Base-by-base conservation (phyloP, 495 filamentous ascomycete genomes). In the Hyaloscypha variabilis region DNA sequence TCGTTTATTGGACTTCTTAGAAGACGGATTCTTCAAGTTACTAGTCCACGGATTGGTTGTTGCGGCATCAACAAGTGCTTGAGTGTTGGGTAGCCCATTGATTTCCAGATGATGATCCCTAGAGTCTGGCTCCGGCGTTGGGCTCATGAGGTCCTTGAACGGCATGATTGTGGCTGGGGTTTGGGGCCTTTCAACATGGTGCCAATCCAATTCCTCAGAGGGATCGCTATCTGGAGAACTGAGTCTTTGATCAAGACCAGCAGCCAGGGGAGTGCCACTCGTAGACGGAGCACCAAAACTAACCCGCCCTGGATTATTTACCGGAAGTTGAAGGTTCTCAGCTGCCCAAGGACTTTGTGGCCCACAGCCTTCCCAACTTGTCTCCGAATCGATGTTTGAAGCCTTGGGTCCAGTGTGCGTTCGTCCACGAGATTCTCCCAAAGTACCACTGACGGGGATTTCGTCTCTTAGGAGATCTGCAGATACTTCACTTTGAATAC, bases 1-100 rank as follows among this genome's bases (percentile, higher is more conserved):
- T n/a, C 62, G 25, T 56, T 73, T 73, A 17, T 60, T 58, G 2
- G 64, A 21, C n/a, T 58, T 60, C 26, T 23, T 36, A 2, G 65
- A 54, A 19, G 53, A 31, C 8, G 13, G 23, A 1, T 60, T 58
- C n/a, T 60, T 65, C 4, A 49, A 42, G 8, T 34, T 62, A 23
- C 57, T 69, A 10, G 52, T 55, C 71, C 71, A 73, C 3, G 71
- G 68, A 65, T 73, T 73, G 19, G 29, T 60, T 10, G 60, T 64
- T 0, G 58, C 57, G 30, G 60, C 69, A 53, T 69, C 60, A n/a
- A 63, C 49, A n/a, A 67, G 60, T 39, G 34, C 24, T 54, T 68
- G 65, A 0, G 65, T 70, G 23, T 29, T 65, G n/a, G 59, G n/a
- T 0, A 65, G 13, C 14, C 42, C 52, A 8, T 28, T 52, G 25